These are phyloP conservation scores for Sporothrix sp. DNA, from an alignment of 2,329 filamentous ascomycete genomes.

Conservation along the genomic window DNA sequence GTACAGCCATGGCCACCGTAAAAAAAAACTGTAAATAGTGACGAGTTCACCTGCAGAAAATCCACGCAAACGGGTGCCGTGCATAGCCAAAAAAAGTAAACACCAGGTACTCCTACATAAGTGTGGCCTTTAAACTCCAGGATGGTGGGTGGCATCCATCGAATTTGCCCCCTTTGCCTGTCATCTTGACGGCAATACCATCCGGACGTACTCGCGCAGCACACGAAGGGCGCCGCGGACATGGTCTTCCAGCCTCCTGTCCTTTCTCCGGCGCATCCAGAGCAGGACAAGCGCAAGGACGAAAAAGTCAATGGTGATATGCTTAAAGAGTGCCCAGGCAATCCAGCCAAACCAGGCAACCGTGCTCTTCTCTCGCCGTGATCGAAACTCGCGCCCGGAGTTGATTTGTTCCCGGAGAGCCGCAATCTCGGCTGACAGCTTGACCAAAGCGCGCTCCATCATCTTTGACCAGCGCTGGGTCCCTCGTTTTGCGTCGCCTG, in stretches of 20 bases:
- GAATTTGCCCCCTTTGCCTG: neutral
- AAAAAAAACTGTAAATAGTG: too few relatives aligned
- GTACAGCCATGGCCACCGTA: too few relatives aligned
- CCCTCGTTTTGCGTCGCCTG: conserved; percentile 26
- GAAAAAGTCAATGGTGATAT: conserved; percentile 62
- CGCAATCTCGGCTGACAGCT: conserved; percentile 85
- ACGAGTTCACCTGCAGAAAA: too few relatives aligned
- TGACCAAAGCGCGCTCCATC: conserved; percentile 76
- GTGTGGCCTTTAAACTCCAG: neutral
- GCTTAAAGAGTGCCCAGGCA: conserved; percentile 59
- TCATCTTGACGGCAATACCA: conserved; percentile 49
- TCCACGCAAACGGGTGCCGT: too few relatives aligned
- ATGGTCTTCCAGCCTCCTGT: conserved; percentile 63
- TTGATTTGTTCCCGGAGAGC: conserved; percentile 87
- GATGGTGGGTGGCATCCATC: neutral
- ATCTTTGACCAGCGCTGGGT: conserved; percentile 56
- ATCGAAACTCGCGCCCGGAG: conserved; percentile 60
- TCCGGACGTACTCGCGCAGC: conserved; percentile 48
- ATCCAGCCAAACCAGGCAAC: conserved; percentile 63
- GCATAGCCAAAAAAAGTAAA: too few relatives aligned
- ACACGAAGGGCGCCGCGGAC: conserved; percentile 53
- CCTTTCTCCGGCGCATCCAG: conserved; percentile 63
- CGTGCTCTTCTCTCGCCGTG: conserved; percentile 53
- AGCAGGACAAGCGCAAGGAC: conserved; percentile 56
- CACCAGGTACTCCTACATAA: too few relatives aligned